Evolutionary conservation across 2,329 filamentous ascomycete genomes (phyloP), one percentile per base, ranked within the genome.

Genomic region (Cladosporium halotolerans): DNA sequence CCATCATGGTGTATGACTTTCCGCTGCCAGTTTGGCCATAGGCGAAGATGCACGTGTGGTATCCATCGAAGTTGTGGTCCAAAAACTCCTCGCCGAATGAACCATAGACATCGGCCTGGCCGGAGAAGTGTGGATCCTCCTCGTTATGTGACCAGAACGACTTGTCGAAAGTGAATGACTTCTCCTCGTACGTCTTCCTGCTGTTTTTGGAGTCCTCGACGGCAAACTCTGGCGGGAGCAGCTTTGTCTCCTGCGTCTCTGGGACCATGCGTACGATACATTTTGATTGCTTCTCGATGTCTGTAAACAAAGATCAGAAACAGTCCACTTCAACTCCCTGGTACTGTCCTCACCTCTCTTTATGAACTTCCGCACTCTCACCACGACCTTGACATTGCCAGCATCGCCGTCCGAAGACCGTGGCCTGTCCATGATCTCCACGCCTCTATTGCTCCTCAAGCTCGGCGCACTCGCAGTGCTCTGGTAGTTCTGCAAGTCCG

Each of bases 1-100:
- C 93, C 93, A 99, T 99, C 83, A 85, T 99, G 40, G 93, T 96
- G 73, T 97, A 99, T 68, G 89, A 95, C 76, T 99, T 99, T 48
- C 93, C 93, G 0, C 91, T 95, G 19, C 93, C 93, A 0, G 93
- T 99, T 76, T 99, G 93, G 9, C 93, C 93, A 66, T 54, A 54
- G 19, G 52, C 52, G 68, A 99, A 97, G 62, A 99, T 99, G 71
- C 93, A 99, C 0, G 93, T 99, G 72, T 99, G 92, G 74, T 99
- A 99, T 59, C 93, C 93, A 68, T 96, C 91, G 65, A 99, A 99
- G 74, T 99, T 99, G 79, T 99, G 93, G 71, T 99, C 93, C 58
- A 99, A 80, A 62, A 99, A 97, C 67, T 97, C 93, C 70, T 96
- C 90, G 52, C 93, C 93, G 19, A 99, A 80, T 55, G 86, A 87